Evolutionary conservation across 2,329 filamentous ascomycete species (phyloP).

Genomic region (Alternaria postmessia): DNA sequence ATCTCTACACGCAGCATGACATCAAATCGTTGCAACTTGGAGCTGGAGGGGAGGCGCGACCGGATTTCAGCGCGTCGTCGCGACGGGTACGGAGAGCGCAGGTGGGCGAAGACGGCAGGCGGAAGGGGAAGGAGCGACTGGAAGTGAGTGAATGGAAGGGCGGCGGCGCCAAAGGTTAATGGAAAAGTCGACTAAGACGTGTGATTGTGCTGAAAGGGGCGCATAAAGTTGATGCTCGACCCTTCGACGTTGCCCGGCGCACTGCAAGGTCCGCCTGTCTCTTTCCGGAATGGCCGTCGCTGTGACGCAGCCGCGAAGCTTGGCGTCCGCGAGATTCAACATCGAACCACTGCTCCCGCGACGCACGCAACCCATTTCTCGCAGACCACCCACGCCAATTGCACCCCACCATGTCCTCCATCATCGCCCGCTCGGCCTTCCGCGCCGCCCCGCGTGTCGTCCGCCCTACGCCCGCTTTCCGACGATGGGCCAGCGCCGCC

Average conservation of each 20-base stretch:
- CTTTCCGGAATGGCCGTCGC: constrained; percentile 15
- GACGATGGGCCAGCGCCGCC: constrained; percentile 50
- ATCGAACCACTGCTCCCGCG: constrained; percentile 28
- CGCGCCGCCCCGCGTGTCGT: constrained; percentile 58
- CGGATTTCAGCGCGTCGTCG: neutral
- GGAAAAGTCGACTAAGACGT: constrained; percentile 5
- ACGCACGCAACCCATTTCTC: constrained; percentile 24
- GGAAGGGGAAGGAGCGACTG: constrained; percentile 20
- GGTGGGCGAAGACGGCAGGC: constrained; percentile 1
- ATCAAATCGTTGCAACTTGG: constrained; percentile 21
- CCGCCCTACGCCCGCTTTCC: constrained; percentile 45
- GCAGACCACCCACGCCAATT: constrained; percentile 9
- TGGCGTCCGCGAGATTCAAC: constrained; percentile 27
- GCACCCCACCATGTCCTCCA: constrained; percentile 54
- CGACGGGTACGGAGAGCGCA: constrained; percentile 15
- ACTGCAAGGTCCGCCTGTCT: constrained; percentile 26
- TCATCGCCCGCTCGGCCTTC: constrained; percentile 56
- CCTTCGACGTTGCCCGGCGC: constrained; percentile 8
- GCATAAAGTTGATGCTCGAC: constrained; percentile 24
- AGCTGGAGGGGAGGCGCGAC: constrained; percentile 1
- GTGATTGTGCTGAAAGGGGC: constrained; percentile 26
- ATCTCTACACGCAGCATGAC: constrained; percentile 45
- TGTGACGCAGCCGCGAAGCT: constrained; percentile 27
- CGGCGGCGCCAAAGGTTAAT: constrained; percentile 20
- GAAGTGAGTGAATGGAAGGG: constrained; percentile 31